Percentiles rank a stretch among this genome's conserved stretches.
These are phyloP conservation scores for Fonsecaea erecta DNA, from an alignment of 2,329 filamentous ascomycete species.

Conservation along the genomic window DNA sequence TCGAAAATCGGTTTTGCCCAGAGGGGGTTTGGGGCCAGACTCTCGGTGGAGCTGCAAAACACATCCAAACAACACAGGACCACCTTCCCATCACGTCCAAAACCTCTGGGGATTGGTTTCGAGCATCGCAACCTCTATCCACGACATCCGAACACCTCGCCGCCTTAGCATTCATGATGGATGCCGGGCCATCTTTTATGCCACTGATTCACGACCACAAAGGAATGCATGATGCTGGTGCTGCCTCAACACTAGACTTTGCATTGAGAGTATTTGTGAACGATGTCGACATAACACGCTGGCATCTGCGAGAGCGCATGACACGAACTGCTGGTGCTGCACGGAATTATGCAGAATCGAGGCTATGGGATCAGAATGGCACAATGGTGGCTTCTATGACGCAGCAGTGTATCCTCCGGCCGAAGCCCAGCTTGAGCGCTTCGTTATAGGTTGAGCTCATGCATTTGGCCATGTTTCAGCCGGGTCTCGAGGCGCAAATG, in stretches of 20 bases:
- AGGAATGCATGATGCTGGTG: constrained; percentile 52
- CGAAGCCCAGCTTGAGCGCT: background rate
- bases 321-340: constrained; percentile 48
- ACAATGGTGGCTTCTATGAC: constrained; percentile 55
- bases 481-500: no score
- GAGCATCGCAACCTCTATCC: constrained; percentile 34
- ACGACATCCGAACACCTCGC: constrained; percentile 44
- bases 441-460: no score
- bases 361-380: constrained; percentile 53
- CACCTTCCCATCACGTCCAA: constrained; percentile 45
- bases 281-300: constrained; percentile 47
- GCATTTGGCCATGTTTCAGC: background rate
- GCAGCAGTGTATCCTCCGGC: constrained; percentile 48
- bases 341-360: constrained; percentile 52
- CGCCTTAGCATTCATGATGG: constrained; percentile 52
- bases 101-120: constrained; percentile 52
- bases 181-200: constrained; percentile 51
- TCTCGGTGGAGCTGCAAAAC: constrained; percentile 48
- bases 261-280: constrained; percentile 52
- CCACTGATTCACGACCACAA: constrained; percentile 51
- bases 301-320: constrained; percentile 52
- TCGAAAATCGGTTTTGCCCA: constrained; percentile 46
- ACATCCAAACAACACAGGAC: constrained; percentile 44
- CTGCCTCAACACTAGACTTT: constrained; percentile 58
- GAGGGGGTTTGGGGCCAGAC: constrained; percentile 54